Base-by-base conservation (phyloP, 2,329 filamentous ascomycete species). In the Aspergillus neotritici region DNA sequence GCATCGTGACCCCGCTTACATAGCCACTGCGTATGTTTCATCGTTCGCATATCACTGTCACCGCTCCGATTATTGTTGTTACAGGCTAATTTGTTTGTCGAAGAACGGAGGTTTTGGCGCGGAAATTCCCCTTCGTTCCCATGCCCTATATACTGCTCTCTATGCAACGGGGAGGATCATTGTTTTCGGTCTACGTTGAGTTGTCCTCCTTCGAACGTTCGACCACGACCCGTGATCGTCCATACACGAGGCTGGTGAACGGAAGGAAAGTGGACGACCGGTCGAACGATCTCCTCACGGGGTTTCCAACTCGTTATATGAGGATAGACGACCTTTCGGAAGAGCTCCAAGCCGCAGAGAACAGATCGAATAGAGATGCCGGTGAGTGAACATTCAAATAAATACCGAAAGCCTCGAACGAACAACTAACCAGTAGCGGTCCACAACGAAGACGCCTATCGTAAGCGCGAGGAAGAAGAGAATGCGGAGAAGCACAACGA, bases 401-500 rank as follows among this genome's bases (percentile, higher is more conserved):
- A 16, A n/a, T 16, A 17, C 13, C 6, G 29, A 3, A 4, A 9
- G 14, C 12, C 21, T 4, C 36, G 13, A 17, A 10, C 28, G 15
- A 21, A 38, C 46, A 7, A 15, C 31, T 39, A 9, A 43, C 13
- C 16, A 29, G 37, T 31, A 21, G 4, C 14, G 10, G 10, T 34
- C 7, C 37, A 21, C 31, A 49, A 14, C 39, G 42, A 46, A 46
- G 50, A 14, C 31, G 33, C 16, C 35, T 29, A 35, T 8, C 54
- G 47, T 13, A 43, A 55, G 34, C 53, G 55, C 37, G 51, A 52
- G 8, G 51, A 59, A 12, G 25, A 46, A 29, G 54, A 58, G 11
- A 50, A 55, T 5, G 50, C 49, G 2, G 66, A 69, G 43, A 61
- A 49, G 6, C 41, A 43, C 28, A 71, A 64, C 51, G 64, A 57